These are phyloP conservation scores for Globisporangium nunn DNA, from an alignment of 352 stramenopile genomes.

Conservation along the genomic window DNA sequence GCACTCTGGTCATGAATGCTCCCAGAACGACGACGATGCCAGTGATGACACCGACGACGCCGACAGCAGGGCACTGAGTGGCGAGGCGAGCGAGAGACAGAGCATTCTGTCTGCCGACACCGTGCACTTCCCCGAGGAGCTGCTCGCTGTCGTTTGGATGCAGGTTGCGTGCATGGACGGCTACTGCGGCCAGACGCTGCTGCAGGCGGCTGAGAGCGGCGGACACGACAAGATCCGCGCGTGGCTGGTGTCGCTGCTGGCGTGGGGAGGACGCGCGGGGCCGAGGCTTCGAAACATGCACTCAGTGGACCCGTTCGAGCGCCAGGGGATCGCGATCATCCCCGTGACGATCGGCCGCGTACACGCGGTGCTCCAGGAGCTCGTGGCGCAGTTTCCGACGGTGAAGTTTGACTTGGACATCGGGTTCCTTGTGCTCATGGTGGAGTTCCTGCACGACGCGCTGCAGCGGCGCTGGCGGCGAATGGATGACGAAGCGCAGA, in stretches of 20 bases:
- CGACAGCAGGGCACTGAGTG: neutral
- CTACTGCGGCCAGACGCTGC: conserved; percentile 74
- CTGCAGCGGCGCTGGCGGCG: conserved; percentile 48
- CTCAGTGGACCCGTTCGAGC: conserved; percentile 60
- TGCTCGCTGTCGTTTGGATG: conserved; percentile 81
- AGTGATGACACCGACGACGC: conserved; percentile 1
- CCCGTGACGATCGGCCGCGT: conserved; percentile 54
- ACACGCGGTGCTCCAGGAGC: conserved; percentile 36
- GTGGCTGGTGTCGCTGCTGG: conserved; percentile 67
- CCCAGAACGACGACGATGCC: too few species aligned
- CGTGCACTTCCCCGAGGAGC: conserved; percentile 46
- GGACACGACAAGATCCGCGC: conserved; percentile 76
- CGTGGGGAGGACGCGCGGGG: conserved; percentile 58
- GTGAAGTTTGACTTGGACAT: conserved; percentile 76
- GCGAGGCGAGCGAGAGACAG: conserved; percentile 4
- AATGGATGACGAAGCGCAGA: conserved; percentile 23
- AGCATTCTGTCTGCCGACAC: conserved; percentile 16
- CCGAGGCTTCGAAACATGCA: conserved; percentile 19
- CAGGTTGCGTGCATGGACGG: conserved; percentile 69
- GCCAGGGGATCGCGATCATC: conserved; percentile 57
- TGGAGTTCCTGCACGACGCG: conserved; percentile 72
- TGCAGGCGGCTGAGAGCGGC: conserved; percentile 68
- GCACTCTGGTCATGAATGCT: neutral
- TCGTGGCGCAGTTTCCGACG: conserved; percentile 49
- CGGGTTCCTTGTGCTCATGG: conserved; percentile 54